These are phyloP conservation scores for Diplodia scrobiculata DNA, from an alignment of 2,329 filamentous ascomycete species.

Conservation along the genomic window DNA sequence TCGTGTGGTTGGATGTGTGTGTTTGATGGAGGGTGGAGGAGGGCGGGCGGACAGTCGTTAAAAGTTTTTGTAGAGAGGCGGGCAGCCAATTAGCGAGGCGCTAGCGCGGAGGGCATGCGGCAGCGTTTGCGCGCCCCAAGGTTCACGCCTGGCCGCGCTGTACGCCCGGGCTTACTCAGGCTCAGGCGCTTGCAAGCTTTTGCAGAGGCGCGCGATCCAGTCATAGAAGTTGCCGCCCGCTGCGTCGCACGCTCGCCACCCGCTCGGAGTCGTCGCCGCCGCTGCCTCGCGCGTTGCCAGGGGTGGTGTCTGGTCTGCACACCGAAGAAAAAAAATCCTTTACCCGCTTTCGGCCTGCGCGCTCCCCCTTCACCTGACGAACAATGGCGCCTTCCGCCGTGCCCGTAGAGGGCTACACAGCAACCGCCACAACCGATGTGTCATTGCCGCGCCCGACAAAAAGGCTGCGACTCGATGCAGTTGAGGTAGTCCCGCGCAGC, in stretches of 20 bases:
- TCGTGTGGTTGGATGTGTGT: conserved; percentile 34
- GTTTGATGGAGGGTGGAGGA: conserved; percentile 37
- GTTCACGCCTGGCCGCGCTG: not conserved
- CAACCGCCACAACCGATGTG: conserved; percentile 9
- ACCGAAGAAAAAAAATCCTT: conserved; percentile 1
- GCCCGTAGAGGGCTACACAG: conserved; percentile 28
- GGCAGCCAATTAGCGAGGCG: conserved; percentile 30
- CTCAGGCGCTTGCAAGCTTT: conserved; percentile 16
- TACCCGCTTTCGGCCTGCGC: conserved; percentile 9
- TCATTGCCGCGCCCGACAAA: conserved; percentile 27
- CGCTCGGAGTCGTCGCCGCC: conserved; percentile 16
- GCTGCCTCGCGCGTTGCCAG: conserved; percentile 1
- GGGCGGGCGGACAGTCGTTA: conserved; percentile 34
- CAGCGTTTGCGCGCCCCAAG: conserved; percentile 21
- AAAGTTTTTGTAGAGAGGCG: conserved; percentile 30
- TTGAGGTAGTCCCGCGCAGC: not conserved
- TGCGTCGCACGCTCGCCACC: conserved; percentile 9
- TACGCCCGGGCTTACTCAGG: conserved; percentile 2
- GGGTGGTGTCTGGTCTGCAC: not conserved
- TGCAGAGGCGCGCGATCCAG: conserved; percentile 2
- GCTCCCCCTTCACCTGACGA: not conserved
- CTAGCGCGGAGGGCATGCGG: conserved; percentile 29
- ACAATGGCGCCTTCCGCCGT: conserved; percentile 30
- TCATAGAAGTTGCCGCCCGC: not conserved
- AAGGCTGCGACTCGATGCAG: conserved; percentile 20